Conservation (phyloP, 2,329 filamentous ascomycete genomes). For the Graphilbum ipis-grandicollis region DNA sequence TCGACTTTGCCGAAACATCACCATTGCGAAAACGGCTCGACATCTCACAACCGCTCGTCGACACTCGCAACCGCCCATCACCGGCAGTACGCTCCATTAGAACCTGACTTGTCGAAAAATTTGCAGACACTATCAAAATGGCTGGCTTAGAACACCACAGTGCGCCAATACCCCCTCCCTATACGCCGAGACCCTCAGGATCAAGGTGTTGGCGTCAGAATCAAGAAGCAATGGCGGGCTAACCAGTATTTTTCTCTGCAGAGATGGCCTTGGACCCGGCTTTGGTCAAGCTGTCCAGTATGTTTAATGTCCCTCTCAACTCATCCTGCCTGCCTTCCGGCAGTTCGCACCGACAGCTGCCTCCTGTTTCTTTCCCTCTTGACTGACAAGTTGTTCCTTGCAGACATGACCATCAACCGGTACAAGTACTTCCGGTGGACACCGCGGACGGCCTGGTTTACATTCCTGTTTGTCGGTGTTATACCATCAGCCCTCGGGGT, state of each 20-base stretch:
- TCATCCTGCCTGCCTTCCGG: no score
- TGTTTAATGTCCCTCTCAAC: slow-evolving; percentile 7
- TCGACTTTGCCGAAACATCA: neutral
- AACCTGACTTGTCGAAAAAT: no score
- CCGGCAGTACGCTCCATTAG: no score
- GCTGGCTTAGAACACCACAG: slow-evolving; percentile 25
- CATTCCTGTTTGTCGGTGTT: slow-evolving; percentile 57
- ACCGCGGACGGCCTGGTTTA: slow-evolving; percentile 60
- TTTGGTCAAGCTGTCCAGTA: slow-evolving; percentile 27
- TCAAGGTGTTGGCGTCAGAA: neutral
- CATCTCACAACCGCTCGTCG: no score
- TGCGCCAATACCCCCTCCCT: slow-evolving; percentile 11
- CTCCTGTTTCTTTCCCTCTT: neutral
- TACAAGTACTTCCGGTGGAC: slow-evolving; percentile 96
- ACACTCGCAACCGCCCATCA: no score
- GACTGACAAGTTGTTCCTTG: neutral
- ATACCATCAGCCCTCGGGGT: slow-evolving; percentile 57
- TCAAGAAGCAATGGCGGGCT: slow-evolving; percentile 9
- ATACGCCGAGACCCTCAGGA: neutral
- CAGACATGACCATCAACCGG: slow-evolving; percentile 70
- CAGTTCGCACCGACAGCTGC: neutral
- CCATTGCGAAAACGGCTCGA: neutral
- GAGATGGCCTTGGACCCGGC: slow-evolving; percentile 29
- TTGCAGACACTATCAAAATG: slow-evolving; percentile 19
- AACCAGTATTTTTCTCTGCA: slow-evolving; percentile 14